phyloP scores from a whole-genome alignment of 2,329 filamentous ascomycete species.

The Colletotrichum tanaceti region DNA sequence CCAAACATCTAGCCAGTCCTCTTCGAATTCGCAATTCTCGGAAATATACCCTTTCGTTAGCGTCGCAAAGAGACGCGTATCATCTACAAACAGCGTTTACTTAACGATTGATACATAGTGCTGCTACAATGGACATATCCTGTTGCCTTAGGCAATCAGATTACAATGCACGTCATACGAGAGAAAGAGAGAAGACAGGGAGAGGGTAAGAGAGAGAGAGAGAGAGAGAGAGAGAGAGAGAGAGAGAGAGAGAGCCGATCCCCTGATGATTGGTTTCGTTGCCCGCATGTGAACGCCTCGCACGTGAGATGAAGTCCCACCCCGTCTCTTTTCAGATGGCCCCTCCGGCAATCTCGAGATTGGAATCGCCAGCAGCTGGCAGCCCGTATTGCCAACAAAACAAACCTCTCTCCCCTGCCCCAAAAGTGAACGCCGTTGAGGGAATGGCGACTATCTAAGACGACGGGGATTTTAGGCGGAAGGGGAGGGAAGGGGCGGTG shows the following conservation, averaged over 20 bases:
- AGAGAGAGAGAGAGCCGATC: not conserved
- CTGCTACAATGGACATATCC: slow-evolving; percentile 3
- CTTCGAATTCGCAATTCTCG: slow-evolving; percentile 3
- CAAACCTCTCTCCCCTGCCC: not conserved
- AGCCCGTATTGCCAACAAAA: slow-evolving; percentile 1
- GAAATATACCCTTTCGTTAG: slow-evolving; percentile 39
- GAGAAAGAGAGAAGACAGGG: not conserved
- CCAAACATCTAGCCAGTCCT: not conserved
- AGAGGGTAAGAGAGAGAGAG: no score
- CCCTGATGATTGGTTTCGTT: no score
- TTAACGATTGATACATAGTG: not conserved
- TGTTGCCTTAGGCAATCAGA: not conserved
- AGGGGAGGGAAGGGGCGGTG: not conserved
- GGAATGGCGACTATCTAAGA: slow-evolving; percentile 4
- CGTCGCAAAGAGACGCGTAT: slow-evolving; percentile 24
- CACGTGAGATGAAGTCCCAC: no score
- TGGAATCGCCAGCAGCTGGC: not conserved
- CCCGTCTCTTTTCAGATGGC: not conserved
- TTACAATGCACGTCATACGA: slow-evolving; percentile 1
- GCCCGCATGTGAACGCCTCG: no score
- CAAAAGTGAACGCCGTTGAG: not conserved
- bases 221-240: no score
- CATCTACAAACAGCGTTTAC: not conserved
- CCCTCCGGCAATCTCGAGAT: slow-evolving; percentile 2
- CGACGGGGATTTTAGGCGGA: not conserved